These are phyloP conservation scores for Ceratobasidium sp. DNA, from an alignment of 1,284 basidiomycete genomes.

Conservation along the genomic window DNA sequence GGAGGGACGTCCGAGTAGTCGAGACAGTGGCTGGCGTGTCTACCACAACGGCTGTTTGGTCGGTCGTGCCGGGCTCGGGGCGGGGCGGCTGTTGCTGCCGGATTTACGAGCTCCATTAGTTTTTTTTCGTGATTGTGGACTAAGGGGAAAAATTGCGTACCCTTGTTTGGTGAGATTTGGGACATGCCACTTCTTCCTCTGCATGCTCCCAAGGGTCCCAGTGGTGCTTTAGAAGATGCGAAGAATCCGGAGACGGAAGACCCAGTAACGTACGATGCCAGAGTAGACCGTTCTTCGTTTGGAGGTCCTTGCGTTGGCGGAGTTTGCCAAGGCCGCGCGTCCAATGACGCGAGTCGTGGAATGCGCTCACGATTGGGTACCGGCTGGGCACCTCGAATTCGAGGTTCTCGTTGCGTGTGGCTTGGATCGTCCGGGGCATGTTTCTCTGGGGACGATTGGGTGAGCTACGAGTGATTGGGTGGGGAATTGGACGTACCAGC, in stretches of 20 bases:
- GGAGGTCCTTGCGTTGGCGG: background rate
- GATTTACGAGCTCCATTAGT: no score
- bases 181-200: background rate
- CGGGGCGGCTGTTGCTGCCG: background rate
- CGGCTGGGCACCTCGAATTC: background rate
- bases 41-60: background rate
- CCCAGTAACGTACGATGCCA: background rate
- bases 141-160: no score
- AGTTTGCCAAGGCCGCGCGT: slow-evolving; percentile 17
- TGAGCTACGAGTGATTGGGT: background rate
- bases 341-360: slow-evolving; percentile 8
- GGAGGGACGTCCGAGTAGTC: background rate
- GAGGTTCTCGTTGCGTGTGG: background rate
- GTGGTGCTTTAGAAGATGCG: background rate
- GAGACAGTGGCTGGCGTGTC: background rate
- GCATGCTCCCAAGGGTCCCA: no score
- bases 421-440: background rate
- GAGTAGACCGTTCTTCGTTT: background rate
- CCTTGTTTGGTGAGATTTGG: no score
- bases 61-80: background rate
- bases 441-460: background rate
- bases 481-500: slow-evolving; percentile 2
- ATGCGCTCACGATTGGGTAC: background rate
- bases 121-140: no score
- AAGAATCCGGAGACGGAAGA: background rate